phyloP scores from a whole-genome alignment of 225 moss, liverwort and hornwort genomes.

The Ulota crispa region DNA sequence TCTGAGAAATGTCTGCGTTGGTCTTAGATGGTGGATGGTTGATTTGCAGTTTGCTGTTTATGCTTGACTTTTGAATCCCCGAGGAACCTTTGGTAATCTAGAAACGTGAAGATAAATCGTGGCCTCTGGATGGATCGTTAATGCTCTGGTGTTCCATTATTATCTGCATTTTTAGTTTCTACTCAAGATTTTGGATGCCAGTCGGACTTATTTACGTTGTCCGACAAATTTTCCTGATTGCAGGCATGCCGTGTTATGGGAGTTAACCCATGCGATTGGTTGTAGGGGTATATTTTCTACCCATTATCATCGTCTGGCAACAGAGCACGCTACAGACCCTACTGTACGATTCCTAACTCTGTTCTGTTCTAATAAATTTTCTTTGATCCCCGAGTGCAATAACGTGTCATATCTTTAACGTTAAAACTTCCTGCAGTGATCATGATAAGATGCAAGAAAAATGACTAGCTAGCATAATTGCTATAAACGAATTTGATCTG shows the following conservation, averaged over 20 bases:
- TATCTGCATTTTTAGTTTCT: not conserved
- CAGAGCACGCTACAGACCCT: slow-evolving; percentile 61
- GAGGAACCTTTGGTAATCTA: not conserved
- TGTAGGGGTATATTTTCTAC: slow-evolving; percentile 98
- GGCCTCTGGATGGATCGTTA: not conserved
- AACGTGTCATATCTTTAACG: not conserved
- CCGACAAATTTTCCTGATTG: slow-evolving; percentile 15
- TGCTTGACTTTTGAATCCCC: not conserved
- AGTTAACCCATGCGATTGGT: slow-evolving; percentile 68
- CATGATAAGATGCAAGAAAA: not conserved
- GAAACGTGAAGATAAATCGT: not conserved
- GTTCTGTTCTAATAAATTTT: not conserved
- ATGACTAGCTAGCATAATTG: not conserved
- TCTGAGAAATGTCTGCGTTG: not conserved
- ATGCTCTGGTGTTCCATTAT: not conserved
- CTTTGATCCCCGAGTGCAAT: not conserved
- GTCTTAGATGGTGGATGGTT: not conserved
- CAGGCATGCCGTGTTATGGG: slow-evolving; percentile 86
- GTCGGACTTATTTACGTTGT: not conserved
- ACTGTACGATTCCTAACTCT: slow-evolving; percentile 48
- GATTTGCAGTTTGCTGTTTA: not conserved
- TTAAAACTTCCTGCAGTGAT: not conserved
- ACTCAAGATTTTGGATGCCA: not conserved
- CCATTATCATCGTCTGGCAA: slow-evolving; percentile 95
- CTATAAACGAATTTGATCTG: not conserved